phyloP scores from a whole-genome alignment of 768 basidiomycete species.

The Leccinum pellstonianum region DNA sequence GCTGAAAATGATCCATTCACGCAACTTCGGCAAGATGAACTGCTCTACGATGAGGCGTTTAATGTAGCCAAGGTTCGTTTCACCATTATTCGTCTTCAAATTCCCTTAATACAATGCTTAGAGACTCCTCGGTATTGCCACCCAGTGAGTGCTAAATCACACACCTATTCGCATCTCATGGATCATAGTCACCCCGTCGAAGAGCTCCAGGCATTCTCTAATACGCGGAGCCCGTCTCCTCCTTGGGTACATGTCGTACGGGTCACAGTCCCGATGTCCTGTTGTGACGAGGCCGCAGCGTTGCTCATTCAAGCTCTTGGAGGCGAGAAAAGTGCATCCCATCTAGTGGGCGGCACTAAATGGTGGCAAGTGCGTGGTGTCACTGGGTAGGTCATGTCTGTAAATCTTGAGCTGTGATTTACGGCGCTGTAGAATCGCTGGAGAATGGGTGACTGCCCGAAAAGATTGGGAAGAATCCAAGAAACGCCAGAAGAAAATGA shows the following conservation, averaged over 20 bases:
- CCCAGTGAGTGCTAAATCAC: conserved; percentile 46
- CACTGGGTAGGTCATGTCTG: conserved; percentile 54
- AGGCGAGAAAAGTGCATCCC: conserved; percentile 70
- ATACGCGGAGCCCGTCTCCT: conserved; percentile 79
- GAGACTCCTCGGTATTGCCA: conserved; percentile 75
- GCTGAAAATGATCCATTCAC: conserved; percentile 40
- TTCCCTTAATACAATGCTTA: conserved; percentile 25
- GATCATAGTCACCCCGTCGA: conserved; percentile 73
- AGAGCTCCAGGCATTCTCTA: conserved; percentile 76
- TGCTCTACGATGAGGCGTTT: conserved; percentile 81
- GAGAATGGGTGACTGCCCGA: conserved; percentile 84
- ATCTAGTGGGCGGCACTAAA: conserved; percentile 82
- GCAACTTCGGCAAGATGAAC: conserved; percentile 63
- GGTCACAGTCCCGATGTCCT: conserved; percentile 68
- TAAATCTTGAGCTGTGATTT: conserved; percentile 14
- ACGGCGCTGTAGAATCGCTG: conserved; percentile 58
- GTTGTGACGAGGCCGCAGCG: conserved; percentile 71
- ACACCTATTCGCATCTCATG: background rate
- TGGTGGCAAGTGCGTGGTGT: conserved; percentile 97
- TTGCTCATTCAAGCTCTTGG: conserved; percentile 77
- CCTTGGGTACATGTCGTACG: conserved; percentile 79
- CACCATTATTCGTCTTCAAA: background rate
- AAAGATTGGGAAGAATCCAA: conserved; percentile 79
- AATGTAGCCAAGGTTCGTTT: conserved; percentile 65
- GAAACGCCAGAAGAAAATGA: conserved; percentile 48